Conservation (phyloP, 441 rosid species). For the Aleurites moluccanus region DNA sequence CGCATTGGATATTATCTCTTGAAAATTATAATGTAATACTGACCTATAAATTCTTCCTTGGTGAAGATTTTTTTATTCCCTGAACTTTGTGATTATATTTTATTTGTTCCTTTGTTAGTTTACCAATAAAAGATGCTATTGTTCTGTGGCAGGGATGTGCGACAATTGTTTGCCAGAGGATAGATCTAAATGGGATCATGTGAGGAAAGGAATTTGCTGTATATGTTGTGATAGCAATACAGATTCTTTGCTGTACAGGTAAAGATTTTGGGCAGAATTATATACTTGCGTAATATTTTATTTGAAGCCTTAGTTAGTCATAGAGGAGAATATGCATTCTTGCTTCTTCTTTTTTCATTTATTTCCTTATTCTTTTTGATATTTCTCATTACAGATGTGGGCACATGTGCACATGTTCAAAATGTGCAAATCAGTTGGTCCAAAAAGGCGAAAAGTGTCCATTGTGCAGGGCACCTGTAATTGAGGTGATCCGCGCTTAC, state of each 20-base stretch:
- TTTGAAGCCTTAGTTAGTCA: neutral
- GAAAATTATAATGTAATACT: neutral
- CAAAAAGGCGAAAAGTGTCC: constrained; percentile 83
- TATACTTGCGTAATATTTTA: neutral
- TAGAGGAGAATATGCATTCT: neutral
- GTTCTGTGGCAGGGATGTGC: constrained; percentile 44
- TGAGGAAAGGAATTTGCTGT: constrained; percentile 85
- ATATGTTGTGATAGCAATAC: constrained; percentile 63
- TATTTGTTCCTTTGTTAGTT: constrained; percentile 14
- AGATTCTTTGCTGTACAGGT: constrained; percentile 89
- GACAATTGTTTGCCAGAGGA: constrained; percentile 39
- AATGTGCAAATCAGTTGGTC: constrained; percentile 74
- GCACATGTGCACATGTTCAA: constrained; percentile 92
- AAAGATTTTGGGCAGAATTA: constrained; percentile 17
- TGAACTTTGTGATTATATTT: neutral
- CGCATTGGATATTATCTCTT: neutral
- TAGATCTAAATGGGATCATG: constrained; percentile 69
- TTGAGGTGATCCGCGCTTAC: constrained; percentile 86
- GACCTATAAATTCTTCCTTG: neutral
- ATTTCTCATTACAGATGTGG: constrained; percentile 62
- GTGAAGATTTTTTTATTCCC: neutral
- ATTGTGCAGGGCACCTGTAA: constrained; percentile 87
- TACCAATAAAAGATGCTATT: neutral
- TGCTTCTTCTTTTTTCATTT: constrained; percentile 2
- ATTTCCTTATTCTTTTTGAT: neutral